Evolutionary conservation across 1,284 basidiomycete genomes (phyloP).

Genomic region (Apiotrichum veenhuisii): DNA sequence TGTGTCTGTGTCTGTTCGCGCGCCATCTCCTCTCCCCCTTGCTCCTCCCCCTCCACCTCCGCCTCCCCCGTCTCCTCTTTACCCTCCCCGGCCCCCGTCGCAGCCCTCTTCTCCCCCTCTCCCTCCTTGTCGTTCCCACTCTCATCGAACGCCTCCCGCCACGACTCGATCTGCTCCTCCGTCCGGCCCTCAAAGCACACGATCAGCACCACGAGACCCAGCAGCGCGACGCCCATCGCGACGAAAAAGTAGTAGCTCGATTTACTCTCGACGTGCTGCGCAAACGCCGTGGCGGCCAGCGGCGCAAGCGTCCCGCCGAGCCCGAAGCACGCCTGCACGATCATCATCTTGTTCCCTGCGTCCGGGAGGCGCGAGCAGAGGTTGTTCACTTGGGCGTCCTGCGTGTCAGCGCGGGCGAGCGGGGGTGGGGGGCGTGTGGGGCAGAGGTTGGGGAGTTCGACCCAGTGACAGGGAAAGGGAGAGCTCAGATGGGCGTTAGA

Average conservation of each 20-base stretch:
- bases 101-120: not conserved
- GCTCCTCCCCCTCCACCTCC: not conserved
- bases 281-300: constrained; percentile 62
- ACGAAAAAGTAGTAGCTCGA: constrained; percentile 18
- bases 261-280: constrained; percentile 9
- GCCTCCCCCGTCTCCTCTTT: not conserved
- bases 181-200: constrained; percentile 16
- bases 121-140: not conserved
- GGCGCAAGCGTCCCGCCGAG: constrained; percentile 61
- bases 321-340: constrained; percentile 43
- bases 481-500: too few species aligned
- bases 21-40: too few species aligned
- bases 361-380: constrained; percentile 17
- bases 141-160: not conserved
- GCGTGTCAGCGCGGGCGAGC: not conserved
- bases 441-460: too few species aligned
- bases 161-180: constrained; percentile 18
- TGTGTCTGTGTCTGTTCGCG: not conserved
- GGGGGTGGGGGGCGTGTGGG: too few species aligned
- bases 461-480: too few species aligned
- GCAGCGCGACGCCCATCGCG: constrained; percentile 14
- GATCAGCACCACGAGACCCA: constrained; percentile 9
- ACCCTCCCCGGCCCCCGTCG: not conserved
- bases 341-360: constrained; percentile 18
- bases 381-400: constrained; percentile 23